A percentile compares a stretch with the other conserved stretches of the same genome.
These are phyloP conservation scores for Scenedesmus sp. DNA, from an alignment of 163 green algal species.

Conservation along the genomic window DNA sequence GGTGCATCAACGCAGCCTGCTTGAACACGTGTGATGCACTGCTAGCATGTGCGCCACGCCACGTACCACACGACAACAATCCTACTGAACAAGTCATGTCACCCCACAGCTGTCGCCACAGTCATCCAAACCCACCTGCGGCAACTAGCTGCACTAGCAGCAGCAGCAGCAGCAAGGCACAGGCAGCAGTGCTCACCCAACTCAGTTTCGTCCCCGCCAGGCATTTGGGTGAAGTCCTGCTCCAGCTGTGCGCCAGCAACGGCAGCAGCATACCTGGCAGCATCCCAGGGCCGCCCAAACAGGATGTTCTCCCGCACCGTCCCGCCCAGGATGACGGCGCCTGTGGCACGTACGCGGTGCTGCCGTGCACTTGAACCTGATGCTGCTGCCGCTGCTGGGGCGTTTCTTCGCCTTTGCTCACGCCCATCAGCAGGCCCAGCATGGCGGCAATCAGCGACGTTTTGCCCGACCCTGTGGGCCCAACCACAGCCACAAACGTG, in stretches of 20 bases:
- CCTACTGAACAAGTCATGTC: too few species aligned
- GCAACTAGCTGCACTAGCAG: neutral
- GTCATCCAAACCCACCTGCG: neutral
- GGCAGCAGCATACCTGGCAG: slow-evolving; percentile 37
- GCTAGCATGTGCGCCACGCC: too few species aligned
- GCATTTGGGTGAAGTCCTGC: slow-evolving; percentile 58
- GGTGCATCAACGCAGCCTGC: neutral
- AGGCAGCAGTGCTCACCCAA: slow-evolving; percentile 58
- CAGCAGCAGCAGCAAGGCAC: neutral
- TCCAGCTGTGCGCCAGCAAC: slow-evolving; percentile 56
- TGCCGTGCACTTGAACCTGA: slow-evolving; percentile 35
- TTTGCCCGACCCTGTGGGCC: slow-evolving; percentile 72
- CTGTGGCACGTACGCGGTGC: slow-evolving; percentile 70
- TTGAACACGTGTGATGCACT: neutral
- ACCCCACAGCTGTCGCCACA: neutral
- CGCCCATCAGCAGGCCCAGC: slow-evolving; percentile 65
- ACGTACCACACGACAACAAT: too few species aligned
- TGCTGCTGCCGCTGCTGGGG: slow-evolving; percentile 11
- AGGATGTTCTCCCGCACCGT: slow-evolving; percentile 89
- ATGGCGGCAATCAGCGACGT: slow-evolving; percentile 70
- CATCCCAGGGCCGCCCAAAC: slow-evolving; percentile 80
- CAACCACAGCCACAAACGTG: slow-evolving; percentile 72
- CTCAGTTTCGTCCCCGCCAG: slow-evolving; percentile 78
- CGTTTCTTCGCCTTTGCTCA: slow-evolving; percentile 6
- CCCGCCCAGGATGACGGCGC: slow-evolving; percentile 82